Evolutionary conservation across 345 rosid species (phyloP).

Genomic region (Eucalyptus brandiana): DNA sequence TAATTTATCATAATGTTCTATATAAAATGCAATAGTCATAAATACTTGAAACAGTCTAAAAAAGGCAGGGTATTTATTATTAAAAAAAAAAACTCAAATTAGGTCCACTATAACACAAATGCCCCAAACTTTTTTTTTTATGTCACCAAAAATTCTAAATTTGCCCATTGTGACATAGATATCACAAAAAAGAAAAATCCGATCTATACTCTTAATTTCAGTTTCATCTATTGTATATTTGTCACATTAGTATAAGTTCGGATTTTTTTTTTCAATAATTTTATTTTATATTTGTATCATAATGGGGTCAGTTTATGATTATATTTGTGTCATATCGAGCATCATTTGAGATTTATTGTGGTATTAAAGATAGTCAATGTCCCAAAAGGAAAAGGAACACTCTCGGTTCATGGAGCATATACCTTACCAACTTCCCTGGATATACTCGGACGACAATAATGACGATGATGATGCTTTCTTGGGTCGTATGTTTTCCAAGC

Average conservation of each 20-base stretch:
- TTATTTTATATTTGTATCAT: too few species aligned
- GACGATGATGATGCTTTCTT: not conserved
- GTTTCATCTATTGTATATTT: too few species aligned
- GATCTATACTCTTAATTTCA: not conserved
- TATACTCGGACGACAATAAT: not conserved
- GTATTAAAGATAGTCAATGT: not conserved
- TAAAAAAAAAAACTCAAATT: not conserved
- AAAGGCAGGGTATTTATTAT: too few species aligned
- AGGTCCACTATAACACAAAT: accelerated
- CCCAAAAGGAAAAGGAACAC: not conserved
- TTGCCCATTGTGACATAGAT: too few species aligned
- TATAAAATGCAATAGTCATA: not conserved
- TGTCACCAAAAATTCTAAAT: too few species aligned
- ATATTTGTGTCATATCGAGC: too few species aligned
- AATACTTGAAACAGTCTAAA: not conserved
- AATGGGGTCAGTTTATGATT: too few species aligned
- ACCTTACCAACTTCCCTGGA: not conserved
- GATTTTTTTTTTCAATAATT: too few species aligned
- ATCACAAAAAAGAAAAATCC: not conserved
- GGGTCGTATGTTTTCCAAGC: not conserved
- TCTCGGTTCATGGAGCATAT: not conserved
- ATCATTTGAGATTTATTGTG: not conserved
- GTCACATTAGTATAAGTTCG: not conserved
- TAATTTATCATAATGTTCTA: not conserved
- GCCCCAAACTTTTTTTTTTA: too few species aligned